Evolutionary conservation across 2,329 filamentous ascomycete genomes (phyloP), one percentile per base, ranked within the genome.

Genomic region (Juglanconis sp.): DNA sequence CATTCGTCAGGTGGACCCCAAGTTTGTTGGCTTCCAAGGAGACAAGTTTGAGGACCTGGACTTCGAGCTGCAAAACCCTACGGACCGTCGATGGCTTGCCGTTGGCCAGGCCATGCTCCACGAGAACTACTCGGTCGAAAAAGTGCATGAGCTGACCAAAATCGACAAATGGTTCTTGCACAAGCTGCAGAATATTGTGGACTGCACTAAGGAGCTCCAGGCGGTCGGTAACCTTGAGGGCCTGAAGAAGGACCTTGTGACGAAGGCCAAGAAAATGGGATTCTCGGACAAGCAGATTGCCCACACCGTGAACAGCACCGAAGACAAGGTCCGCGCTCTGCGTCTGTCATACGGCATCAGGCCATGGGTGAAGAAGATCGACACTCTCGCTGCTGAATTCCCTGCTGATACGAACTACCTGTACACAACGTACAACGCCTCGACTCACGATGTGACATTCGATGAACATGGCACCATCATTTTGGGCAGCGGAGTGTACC

Each of bases 101-200:
- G 92, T 99, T 71, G 94, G 95, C 50, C 93, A 98, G 78, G 95
- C 95, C 66, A 96, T 99, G 92, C 87, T 96, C 67, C 92, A 98
- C 80, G 92, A 97, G 79, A 89, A 90, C 76, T 99, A 99, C 81
- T 87, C 91, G 1, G 92, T 97, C 51, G 94, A 99, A 66, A 87
- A 85, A 74, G 83, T 99, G 15, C 92, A 98, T 73, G 92, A 97
- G 6, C 81, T 99, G 68, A 96, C 90, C 78, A 97, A 96, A 84
- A 99, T 99, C 70, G 95, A 98, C 81, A 96, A 96, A 79, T 98
- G 95, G 95, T 99, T 99, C 83, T 79, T 99, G 69, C 87, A 97
- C 87, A 98, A 99, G 85, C 87, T 99, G 55, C 88, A 96, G 79
- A 98, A 98, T 81, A 91, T 99, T 70, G 95, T 96, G 56, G 86